Conservation (phyloP, 768 basidiomycete species). For the Suillus spraguei region DNA sequence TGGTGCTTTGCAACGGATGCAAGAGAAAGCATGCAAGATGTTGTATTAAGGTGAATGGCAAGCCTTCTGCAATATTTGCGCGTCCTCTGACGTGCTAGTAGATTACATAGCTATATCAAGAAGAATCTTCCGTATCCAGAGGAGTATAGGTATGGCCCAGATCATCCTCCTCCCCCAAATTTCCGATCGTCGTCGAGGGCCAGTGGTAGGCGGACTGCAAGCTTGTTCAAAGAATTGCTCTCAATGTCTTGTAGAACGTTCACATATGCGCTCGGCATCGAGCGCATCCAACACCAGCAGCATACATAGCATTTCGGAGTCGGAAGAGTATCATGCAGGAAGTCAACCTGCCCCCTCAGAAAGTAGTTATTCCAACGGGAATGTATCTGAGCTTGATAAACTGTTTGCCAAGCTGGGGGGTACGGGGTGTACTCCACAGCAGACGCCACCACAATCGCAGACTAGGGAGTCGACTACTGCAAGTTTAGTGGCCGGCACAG, state of each 20-base stretch:
- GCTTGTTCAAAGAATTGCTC: background rate
- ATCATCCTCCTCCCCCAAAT: conserved; percentile 63
- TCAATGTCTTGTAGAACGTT: conserved; percentile 24
- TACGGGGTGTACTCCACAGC: conserved; percentile 4
- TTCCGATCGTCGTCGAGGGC: conserved; percentile 35
- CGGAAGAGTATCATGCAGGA: conserved; percentile 28
- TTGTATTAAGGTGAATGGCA: conserved; percentile 62
- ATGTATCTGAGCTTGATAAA: conserved; percentile 43
- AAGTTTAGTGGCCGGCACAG: conserved; percentile 48
- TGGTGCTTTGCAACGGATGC: conserved; percentile 77
- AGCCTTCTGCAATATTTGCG: no score
- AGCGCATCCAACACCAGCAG: conserved; percentile 38
- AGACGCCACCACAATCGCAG: conserved; percentile 14
- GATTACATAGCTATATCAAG: conserved; percentile 69
- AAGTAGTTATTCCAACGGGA: conserved; percentile 19
- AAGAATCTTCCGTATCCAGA: conserved; percentile 71
- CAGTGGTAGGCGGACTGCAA: conserved; percentile 23
- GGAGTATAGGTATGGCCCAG: conserved; percentile 68
- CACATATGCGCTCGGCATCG: conserved; percentile 30
- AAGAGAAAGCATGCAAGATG: conserved; percentile 71
- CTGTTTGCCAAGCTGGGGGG: conserved; percentile 43
- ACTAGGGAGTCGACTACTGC: conserved; percentile 39
- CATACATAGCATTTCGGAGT: conserved; percentile 38
- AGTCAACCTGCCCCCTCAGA: conserved; percentile 14
- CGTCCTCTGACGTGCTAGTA: conserved; percentile 25